Evolutionary conservation across 352 stramenopile species (phyloP).

Genomic region (Plasmopara viticola): DNA sequence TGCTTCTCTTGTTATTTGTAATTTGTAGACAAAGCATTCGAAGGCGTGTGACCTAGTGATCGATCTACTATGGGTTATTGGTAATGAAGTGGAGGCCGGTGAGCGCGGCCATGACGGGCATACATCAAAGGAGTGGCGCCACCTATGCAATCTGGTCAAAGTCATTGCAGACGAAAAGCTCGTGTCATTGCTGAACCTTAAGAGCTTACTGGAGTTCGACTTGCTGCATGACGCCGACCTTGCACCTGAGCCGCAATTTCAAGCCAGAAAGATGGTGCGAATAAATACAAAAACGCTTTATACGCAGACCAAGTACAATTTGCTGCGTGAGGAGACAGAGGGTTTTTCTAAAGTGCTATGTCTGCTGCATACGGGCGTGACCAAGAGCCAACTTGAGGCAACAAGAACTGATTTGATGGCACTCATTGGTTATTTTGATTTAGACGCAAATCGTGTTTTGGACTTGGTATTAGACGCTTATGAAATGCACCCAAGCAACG

Average conservation of each 20-base stretch:
- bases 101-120: conserved; percentile 64
- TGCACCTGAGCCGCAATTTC: conserved; percentile 32
- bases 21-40: conserved; percentile 18
- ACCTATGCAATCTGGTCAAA: conserved; percentile 57
- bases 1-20: not conserved
- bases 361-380: conserved; percentile 69
- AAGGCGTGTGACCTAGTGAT: conserved; percentile 50
- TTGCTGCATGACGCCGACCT: conserved; percentile 65
- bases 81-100: conserved; percentile 69
- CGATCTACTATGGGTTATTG: conserved; percentile 70
- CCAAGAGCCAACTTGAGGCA: conserved; percentile 49
- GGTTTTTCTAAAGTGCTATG: conserved; percentile 92
- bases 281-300: conserved; percentile 90
- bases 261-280: conserved; percentile 70
- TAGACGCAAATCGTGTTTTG: conserved; percentile 94
- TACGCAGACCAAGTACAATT: conserved; percentile 95
- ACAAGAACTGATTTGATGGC: conserved; percentile 68
- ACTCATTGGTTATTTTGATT: conserved; percentile 89
- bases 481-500: conserved; percentile 82
- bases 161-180: conserved; percentile 63
- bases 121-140: conserved; percentile 62
- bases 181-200: conserved; percentile 44
- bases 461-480: conserved; percentile 92
- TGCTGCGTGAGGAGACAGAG: conserved; percentile 95
- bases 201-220: conserved; percentile 68